Base-by-base conservation (phyloP, 768 basidiomycete species). In the Paxillus rubicundulus region DNA sequence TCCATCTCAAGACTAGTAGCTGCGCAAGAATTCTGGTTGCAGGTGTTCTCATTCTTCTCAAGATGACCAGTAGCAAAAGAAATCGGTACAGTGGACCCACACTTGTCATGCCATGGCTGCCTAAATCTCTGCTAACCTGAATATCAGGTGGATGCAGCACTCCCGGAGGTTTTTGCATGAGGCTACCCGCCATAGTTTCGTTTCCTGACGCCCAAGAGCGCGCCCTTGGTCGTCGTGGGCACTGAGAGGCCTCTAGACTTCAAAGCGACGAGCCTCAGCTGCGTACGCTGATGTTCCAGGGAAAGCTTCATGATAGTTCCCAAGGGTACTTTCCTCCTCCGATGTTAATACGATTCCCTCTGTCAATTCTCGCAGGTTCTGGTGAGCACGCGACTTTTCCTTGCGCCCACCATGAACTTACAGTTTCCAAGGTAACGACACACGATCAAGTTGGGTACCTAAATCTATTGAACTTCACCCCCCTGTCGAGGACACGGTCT, bases 391-490 rank as follows among this genome's bases (percentile, higher is more conserved):
- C 18, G 14, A 16, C 13, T n/a, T 10, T 17, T 2, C 14, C 12
- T 13, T 8, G 27, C 20, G 32, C 10, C 37, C 28, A 5, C 37
- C 28, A 5, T 7, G 20, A 12, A 3, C 13, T 24, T 10, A 18
- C n/a, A n/a, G n/a, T n/a, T n/a, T n/a, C n/a, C n/a, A n/a, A n/a
- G n/a, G n/a, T n/a, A n/a, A n/a, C n/a, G n/a, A n/a, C n/a, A n/a
- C n/a, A 67, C 21, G 69, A 75, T 49, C 59, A 63, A 39, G 53
- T 51, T 7, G 59, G 70, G 13, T 78, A 73, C 49, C 51, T 62
- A 0, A 56, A 76, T 45, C 72, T 77, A 0, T 51, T 65, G 6
- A 54, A 44, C 12, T 78, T 74, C 59, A 54, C 60, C 9, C 77
- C 24, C 77, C 2, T 37, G 40, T 4, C 18, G 30, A 47, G 14